phyloP scores from a whole-genome alignment of 805 yeast species.

The Kockiozyma suomiensis region DNA sequence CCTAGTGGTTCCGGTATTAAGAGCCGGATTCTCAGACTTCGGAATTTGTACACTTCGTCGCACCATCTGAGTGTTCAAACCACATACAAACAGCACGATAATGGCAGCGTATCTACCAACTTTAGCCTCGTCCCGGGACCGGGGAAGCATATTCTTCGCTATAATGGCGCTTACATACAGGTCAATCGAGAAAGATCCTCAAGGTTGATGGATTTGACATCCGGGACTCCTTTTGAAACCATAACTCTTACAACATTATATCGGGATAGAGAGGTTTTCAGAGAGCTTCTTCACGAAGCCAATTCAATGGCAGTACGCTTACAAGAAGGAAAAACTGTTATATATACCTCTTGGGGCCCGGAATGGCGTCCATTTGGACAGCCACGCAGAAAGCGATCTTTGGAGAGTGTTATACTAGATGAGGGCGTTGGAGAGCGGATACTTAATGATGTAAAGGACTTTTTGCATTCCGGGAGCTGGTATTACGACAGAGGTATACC shows the following conservation, averaged over 20 bases:
- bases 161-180: conserved; percentile 83
- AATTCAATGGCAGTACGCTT: conserved; percentile 76
- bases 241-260: conserved; percentile 90
- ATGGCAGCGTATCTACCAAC: conserved; percentile 84
- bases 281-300: conserved; percentile 77
- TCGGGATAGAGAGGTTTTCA: conserved; percentile 72
- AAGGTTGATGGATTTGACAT: conserved; percentile 80
- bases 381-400: conserved; percentile 81
- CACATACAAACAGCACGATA: conserved; percentile 80
- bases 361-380: conserved; percentile 99
- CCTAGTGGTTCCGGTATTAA: background rate
- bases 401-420: conserved; percentile 86
- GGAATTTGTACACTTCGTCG: conserved; percentile 24
- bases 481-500: conserved; percentile 97
- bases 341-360: conserved; percentile 95
- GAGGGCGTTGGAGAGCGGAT: conserved; percentile 68
- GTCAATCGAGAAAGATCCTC: conserved; percentile 91
- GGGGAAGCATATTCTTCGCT: conserved; percentile 84
- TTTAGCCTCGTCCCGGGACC: conserved; percentile 96
- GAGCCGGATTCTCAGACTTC: conserved; percentile 7
- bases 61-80: conserved; percentile 92
- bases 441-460: conserved; percentile 74
- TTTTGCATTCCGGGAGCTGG: conserved; percentile 81
- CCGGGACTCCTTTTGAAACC: conserved; percentile 94
- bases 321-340: conserved; percentile 90